phyloP scores from a whole-genome alignment of 805 yeast species.

The Teunomyces stri region DNA sequence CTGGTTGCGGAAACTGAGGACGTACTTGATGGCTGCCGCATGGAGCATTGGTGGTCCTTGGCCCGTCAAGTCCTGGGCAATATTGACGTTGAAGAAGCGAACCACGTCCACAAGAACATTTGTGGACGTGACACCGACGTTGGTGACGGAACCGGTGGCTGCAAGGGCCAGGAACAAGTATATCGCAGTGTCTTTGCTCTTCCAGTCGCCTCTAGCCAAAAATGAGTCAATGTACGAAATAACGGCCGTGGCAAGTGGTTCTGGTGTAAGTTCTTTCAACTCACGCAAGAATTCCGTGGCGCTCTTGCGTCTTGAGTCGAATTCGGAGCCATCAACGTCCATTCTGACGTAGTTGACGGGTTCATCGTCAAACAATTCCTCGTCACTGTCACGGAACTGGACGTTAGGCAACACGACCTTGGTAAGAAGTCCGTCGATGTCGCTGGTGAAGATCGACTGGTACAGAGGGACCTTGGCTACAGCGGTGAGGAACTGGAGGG shows the following conservation, averaged over 20 bases:
- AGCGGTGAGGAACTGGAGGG: slow-evolving; percentile 78
- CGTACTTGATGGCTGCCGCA: slow-evolving; percentile 90
- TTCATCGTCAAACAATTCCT: slow-evolving; percentile 94
- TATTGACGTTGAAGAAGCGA: slow-evolving; percentile 73
- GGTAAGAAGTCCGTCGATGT: slow-evolving; percentile 71
- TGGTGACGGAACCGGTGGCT: slow-evolving; percentile 84
- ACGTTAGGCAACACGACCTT: slow-evolving; percentile 88
- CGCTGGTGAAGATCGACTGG: slow-evolving; percentile 53
- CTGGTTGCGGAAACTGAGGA: slow-evolving; percentile 88
- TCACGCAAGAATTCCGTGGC: slow-evolving; percentile 92
- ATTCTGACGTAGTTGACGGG: slow-evolving; percentile 91
- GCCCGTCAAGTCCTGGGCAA: slow-evolving; percentile 76
- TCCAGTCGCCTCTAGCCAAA: slow-evolving; percentile 58
- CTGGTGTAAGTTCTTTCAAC: slow-evolving; percentile 74
- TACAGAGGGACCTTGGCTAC: slow-evolving; percentile 71
- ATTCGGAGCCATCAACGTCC: slow-evolving; percentile 93
- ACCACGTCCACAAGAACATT: slow-evolving; percentile 84
- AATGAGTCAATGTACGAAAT: slow-evolving; percentile 69
- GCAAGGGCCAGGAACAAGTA: slow-evolving; percentile 87
- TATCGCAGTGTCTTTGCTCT: slow-evolving; percentile 80
- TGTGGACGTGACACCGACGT: slow-evolving; percentile 82
- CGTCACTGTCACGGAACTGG: slow-evolving; percentile 80
- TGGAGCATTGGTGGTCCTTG: slow-evolving; percentile 72
- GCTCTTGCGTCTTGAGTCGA: slow-evolving; percentile 87
- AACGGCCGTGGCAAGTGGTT: slow-evolving; percentile 69